A percentile compares a stretch with the other conserved stretches of the same genome.
Conservation (phyloP, 345 rosid genomes). For the Heritiera littoralis region DNA sequence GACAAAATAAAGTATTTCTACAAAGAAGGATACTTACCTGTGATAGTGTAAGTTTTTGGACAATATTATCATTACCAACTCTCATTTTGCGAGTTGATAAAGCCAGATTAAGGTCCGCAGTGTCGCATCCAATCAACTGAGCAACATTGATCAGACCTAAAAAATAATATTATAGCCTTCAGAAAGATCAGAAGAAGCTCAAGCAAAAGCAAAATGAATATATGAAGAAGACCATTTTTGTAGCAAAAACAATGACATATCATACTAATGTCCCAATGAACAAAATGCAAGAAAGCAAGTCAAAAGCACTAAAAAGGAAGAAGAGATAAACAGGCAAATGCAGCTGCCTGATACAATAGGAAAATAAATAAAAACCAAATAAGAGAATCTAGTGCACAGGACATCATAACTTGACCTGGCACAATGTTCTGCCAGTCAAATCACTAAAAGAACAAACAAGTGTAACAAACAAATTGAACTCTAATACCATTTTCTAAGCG, state of each 20-base stretch:
- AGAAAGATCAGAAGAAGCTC: slow-evolving; percentile 3
- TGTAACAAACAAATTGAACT: neutral
- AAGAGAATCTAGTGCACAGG: neutral
- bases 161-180: slow-evolving; percentile 21
- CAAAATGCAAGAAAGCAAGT: neutral
- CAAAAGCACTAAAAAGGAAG: neutral
- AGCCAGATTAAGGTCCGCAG: slow-evolving; percentile 65
- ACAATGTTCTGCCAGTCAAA: slow-evolving; percentile 1
- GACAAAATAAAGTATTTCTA: slow-evolving; percentile 13
- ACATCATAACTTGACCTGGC: neutral
- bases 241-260: slow-evolving; percentile 1
- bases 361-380: neutral
- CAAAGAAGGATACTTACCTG: slow-evolving; percentile 58
- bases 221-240: neutral
- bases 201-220: slow-evolving; percentile 11
- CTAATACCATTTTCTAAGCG: neutral
- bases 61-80: slow-evolving; percentile 88
- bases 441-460: slow-evolving; percentile 18
- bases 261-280: neutral
- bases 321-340: neutral
- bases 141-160: slow-evolving; percentile 79
- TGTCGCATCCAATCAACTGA: slow-evolving; percentile 74
- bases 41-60: slow-evolving; percentile 78
- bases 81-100: slow-evolving; percentile 90
- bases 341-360: neutral